Conservation (phyloP, 106 monocot genomes). For the Acorus gramineus region DNA sequence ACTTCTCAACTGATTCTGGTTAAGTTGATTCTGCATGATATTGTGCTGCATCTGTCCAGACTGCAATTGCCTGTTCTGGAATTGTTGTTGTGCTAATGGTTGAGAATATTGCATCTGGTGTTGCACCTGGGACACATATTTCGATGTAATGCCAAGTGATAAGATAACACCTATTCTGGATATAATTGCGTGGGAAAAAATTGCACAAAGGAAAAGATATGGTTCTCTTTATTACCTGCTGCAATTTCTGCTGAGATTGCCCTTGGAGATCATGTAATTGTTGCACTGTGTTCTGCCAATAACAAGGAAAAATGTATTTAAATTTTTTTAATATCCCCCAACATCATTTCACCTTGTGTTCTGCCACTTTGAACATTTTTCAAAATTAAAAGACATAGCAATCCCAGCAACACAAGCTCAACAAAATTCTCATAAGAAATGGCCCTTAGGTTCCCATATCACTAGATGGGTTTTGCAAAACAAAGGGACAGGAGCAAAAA, state of each 20-base stretch:
- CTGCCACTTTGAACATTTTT: too few relatives aligned
- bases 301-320: background rate
- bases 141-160: background rate
- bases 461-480: too few relatives aligned
- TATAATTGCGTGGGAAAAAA: too few relatives aligned
- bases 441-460: too few relatives aligned
- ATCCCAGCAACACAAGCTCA: too few relatives aligned
- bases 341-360: too few relatives aligned
- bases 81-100: slow-evolving; percentile 55
- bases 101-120: slow-evolving; percentile 87
- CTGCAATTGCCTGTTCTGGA: slow-evolving; percentile 79
- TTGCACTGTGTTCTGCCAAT: slow-evolving; percentile 48
- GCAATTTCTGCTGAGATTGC: slow-evolving; percentile 73
- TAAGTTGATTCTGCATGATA: slow-evolving; percentile 59
- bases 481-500: too few relatives aligned
- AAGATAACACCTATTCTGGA: too few relatives aligned
- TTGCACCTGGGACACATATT: slow-evolving; percentile 36
- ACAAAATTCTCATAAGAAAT: too few relatives aligned
- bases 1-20: slow-evolving; percentile 67
- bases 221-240: slow-evolving; percentile 19
- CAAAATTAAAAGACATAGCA: too few relatives aligned
- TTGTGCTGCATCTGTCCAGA: slow-evolving; percentile 63
- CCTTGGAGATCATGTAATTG: slow-evolving; percentile 81
- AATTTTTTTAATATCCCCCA: too few relatives aligned
- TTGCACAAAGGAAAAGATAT: too few relatives aligned